Percentiles rank a stretch among this genome's conserved stretches.
Evolutionary conservation across 2,329 filamentous ascomycete genomes (phyloP).

Genomic region (Aureobasidium sp.): DNA sequence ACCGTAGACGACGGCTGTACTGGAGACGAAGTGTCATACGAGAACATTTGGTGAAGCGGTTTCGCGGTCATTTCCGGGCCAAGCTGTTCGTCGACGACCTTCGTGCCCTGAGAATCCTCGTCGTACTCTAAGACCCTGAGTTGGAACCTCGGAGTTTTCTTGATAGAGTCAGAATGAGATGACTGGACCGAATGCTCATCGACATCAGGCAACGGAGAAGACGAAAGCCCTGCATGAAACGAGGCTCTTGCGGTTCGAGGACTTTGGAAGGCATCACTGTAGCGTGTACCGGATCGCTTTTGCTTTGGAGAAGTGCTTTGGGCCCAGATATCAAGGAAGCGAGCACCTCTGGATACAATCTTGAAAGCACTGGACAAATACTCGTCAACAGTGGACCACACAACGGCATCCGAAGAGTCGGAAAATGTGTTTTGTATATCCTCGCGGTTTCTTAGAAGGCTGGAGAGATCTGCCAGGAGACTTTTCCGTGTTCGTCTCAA

Average conservation of each 20-base stretch:
- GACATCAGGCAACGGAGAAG: slow-evolving; percentile 31
- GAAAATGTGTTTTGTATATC: slow-evolving; percentile 66
- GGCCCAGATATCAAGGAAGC: slow-evolving; percentile 79
- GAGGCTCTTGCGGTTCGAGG: background rate
- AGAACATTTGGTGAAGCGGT: background rate
- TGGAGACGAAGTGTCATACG: background rate
- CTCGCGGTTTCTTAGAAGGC: slow-evolving; percentile 82
- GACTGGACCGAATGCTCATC: background rate
- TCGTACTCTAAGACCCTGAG: background rate
- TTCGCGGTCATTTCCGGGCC: background rate
- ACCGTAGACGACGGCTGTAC: background rate
- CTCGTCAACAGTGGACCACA: slow-evolving; percentile 77
- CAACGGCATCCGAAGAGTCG: slow-evolving; percentile 42
- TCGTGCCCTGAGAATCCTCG: background rate
- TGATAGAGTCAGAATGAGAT: background rate
- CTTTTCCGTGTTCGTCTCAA: slow-evolving; percentile 78
- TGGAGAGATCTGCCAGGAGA: slow-evolving; percentile 79
- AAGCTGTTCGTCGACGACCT: background rate
- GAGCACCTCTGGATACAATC: slow-evolving; percentile 82
- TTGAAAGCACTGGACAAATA: slow-evolving; percentile 91
- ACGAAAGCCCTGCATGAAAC: background rate
- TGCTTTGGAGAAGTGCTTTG: slow-evolving; percentile 28
- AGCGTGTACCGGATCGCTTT: background rate
- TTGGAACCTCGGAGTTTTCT: background rate
- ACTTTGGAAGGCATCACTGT: background rate